phyloP scores from a whole-genome alignment of 257 asterid species.

The Gynochthodes officinalis region DNA sequence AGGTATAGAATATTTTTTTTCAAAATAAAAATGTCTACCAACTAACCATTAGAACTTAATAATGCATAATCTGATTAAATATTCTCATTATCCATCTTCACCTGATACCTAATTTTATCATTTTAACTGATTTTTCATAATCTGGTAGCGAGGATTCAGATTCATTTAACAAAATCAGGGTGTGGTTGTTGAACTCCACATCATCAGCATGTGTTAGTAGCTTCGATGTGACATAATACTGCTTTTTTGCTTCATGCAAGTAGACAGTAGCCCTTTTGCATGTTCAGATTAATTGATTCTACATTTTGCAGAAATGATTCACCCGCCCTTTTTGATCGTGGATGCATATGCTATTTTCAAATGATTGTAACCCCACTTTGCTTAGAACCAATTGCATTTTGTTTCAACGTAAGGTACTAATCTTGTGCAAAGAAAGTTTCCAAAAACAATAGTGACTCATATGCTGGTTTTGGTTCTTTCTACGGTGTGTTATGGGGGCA shows the following conservation, averaged over 20 bases:
- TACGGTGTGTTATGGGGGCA: background rate
- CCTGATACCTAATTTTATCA: background rate
- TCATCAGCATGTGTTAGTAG: conserved; percentile 11
- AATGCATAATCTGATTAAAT: too few species aligned
- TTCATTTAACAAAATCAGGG: background rate
- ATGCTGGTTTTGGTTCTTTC: conserved; percentile 12
- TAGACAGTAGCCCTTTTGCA: background rate
- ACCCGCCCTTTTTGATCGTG: conserved; percentile 5
- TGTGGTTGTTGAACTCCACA: background rate
- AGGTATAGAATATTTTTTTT: too few species aligned
- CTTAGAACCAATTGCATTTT: too few species aligned
- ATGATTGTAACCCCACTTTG: conserved; percentile 11
- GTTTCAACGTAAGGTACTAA: background rate
- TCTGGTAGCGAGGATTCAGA: background rate
- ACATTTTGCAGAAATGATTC: conserved; percentile 10
- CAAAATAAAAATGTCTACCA: too few species aligned
- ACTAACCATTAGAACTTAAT: too few species aligned
- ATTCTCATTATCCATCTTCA: background rate
- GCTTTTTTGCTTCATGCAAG: conserved; percentile 14
- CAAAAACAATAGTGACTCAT: conserved; percentile 7
- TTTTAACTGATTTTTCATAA: background rate
- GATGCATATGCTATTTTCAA: conserved; percentile 14
- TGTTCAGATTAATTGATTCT: background rate
- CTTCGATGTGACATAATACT: conserved; percentile 12
- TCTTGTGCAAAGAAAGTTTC: background rate